Base-by-base conservation (phyloP, 2,329 filamentous ascomycete species). In the Sclerotinia borealis region DNA sequence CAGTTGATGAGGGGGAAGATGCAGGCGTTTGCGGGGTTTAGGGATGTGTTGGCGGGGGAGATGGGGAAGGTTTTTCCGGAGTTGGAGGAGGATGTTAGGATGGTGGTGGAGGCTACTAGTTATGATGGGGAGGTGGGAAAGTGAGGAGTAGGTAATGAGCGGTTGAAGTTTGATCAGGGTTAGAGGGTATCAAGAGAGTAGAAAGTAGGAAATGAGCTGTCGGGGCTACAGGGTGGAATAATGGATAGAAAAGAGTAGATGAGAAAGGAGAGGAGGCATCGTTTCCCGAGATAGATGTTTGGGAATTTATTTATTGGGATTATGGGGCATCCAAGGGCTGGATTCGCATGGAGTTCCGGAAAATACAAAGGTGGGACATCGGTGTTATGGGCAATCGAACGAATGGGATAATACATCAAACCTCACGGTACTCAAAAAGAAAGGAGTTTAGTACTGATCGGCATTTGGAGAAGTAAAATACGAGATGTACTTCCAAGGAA, bases 1-100 rank as follows among this genome's bases (percentile, higher is more conserved):
- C 87, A 89, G 79, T 77, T 87, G 66, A 81, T 87, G 78, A 80
- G 82, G 69, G 87, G 87, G 62, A 89, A 89, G 78, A 79, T 81
- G 75, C 74, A 76, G 70, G 86, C 86, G 41, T 90, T 89, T 72
- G 79, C 74, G 13, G 70, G 75, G 36, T 88, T 90, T 72, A 77
- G 85, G 60, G 85, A 89, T 75, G 78, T 85, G 29, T 77, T 90
- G 2, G 86, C 85, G 9, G 55, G 64, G 63, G 72, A 73, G 65
- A 75, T 75, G 68, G 67, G 61, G 29, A 70, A 56, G 55, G 71
- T 64, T 6, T 63, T 75, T 64, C 71, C 72, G 39, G 73, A 75
- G 63, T 45, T 74, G 45, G 68, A 59, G 63, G 69, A 65, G 19
- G 72, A 75, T 69, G 61, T 75, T 59, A 66, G 61, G 63, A 67